These are phyloP conservation scores for Blastobotrys buckinghamii DNA, from an alignment of 1,139 yeast species.

Conservation along the genomic window DNA sequence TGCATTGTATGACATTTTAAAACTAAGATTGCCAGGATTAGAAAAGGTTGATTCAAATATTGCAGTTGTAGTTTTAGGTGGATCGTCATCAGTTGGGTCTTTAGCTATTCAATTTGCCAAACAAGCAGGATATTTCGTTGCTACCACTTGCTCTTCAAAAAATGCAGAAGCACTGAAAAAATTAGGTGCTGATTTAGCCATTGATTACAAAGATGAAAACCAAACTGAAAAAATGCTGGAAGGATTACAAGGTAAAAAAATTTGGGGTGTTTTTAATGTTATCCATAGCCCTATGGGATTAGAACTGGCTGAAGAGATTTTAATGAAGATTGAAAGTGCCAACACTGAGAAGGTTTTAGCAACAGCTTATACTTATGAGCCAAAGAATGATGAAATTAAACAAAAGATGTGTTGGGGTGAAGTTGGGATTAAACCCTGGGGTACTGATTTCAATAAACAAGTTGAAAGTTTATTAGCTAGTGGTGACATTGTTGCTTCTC, in stretches of 20 bases:
- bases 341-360: too few relatives aligned
- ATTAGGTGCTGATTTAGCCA: not conserved
- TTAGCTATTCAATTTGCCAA: slow-evolving; percentile 51
- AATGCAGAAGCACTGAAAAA: slow-evolving; percentile 29
- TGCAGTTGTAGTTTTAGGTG: slow-evolving; percentile 45
- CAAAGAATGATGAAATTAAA: too few relatives aligned
- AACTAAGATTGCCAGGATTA: not conserved
- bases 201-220: not conserved
- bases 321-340: too few relatives aligned
- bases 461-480: not conserved
- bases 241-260: too few relatives aligned
- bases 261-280: too few relatives aligned
- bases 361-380: too few relatives aligned
- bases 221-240: too few relatives aligned
- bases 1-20: not conserved
- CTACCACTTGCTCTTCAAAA: slow-evolving; percentile 47
- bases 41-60: not conserved
- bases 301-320: too few relatives aligned
- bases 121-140: slow-evolving; percentile 47
- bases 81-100: slow-evolving; percentile 51
- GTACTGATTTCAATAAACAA: too few relatives aligned
- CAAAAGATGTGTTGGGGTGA: too few relatives aligned
- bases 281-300: too few relatives aligned
- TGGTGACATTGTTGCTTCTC: not conserved
- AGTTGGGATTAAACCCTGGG: too few relatives aligned